Percentiles rank a stretch among this genome's conserved stretches.
Evolutionary conservation across 352 stramenopile species (phyloP).

Genomic region (Aphanomyces cochlioides): DNA sequence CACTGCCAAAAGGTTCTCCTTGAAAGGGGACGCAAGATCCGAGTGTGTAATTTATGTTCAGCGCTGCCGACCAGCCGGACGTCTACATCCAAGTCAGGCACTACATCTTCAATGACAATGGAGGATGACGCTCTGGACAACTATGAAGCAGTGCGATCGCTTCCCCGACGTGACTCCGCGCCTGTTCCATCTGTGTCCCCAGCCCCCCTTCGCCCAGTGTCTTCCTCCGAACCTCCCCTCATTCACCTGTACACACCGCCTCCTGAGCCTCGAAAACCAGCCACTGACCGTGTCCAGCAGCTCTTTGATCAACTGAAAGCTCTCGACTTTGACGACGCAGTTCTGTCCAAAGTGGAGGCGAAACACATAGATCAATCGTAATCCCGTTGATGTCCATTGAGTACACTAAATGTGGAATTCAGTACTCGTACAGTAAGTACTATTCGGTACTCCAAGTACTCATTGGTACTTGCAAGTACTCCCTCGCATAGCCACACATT

Average conservation of each 20-base stretch:
- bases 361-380: not conserved
- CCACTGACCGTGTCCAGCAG: not conserved
- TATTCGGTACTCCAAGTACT: too few relatives aligned
- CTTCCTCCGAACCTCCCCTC: not conserved
- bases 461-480: too few relatives aligned
- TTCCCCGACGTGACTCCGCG: not conserved
- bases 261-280: not conserved
- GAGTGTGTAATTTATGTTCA: not conserved
- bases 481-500: too few relatives aligned
- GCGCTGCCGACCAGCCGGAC: not conserved
- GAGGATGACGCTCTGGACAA: not conserved
- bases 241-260: constrained; percentile 2
- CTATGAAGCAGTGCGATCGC: not conserved
- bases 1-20: not conserved
- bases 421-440: too few relatives aligned
- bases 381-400: not conserved
- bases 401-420: too few relatives aligned
- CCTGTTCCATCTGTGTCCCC: not conserved
- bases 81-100: constrained; percentile 1
- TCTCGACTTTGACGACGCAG: not conserved
- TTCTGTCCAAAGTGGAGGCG: not conserved
- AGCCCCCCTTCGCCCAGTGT: not conserved
- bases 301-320: not conserved
- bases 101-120: not conserved
- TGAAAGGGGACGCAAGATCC: not conserved